phyloP scores from a whole-genome alignment of 306 rosid genomes.

The Arachis hypogaea region DNA sequence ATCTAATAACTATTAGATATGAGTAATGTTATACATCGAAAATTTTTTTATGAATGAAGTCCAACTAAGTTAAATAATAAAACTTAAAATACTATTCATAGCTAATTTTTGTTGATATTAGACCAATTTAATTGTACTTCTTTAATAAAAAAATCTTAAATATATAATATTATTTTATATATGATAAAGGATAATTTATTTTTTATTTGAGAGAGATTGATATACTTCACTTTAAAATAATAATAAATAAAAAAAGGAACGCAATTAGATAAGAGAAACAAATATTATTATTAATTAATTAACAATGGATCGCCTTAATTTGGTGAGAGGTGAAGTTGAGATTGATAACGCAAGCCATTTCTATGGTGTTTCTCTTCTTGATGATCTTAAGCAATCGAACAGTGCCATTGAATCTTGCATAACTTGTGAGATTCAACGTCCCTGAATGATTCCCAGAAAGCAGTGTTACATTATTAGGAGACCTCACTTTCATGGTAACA shows the following conservation, averaged over 20 bases:
- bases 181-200: too few species aligned
- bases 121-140: too few species aligned
- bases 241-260: neutral
- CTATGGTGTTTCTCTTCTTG: constrained; percentile 35
- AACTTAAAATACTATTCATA: too few species aligned
- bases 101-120: too few species aligned
- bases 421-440: constrained; percentile 50
- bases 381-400: constrained; percentile 51
- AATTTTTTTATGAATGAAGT: too few species aligned
- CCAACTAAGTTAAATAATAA: too few species aligned
- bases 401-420: constrained; percentile 48
- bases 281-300: neutral
- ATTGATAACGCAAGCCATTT: constrained; percentile 54
- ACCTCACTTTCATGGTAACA: constrained; percentile 40
- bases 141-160: too few species aligned
- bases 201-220: too few species aligned
- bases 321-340: constrained; percentile 49
- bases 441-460: constrained; percentile 40
- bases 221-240: too few species aligned
- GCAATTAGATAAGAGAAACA: neutral
- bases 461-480: constrained; percentile 15
- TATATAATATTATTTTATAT: too few species aligned
- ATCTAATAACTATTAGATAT: too few species aligned
- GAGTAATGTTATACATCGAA: too few species aligned
- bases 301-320: constrained; percentile 50